Evolutionary conservation across 2,329 filamentous ascomycete genomes (phyloP), one percentile per base, ranked within the genome.

Genomic region (Stachybotrys elegans): DNA sequence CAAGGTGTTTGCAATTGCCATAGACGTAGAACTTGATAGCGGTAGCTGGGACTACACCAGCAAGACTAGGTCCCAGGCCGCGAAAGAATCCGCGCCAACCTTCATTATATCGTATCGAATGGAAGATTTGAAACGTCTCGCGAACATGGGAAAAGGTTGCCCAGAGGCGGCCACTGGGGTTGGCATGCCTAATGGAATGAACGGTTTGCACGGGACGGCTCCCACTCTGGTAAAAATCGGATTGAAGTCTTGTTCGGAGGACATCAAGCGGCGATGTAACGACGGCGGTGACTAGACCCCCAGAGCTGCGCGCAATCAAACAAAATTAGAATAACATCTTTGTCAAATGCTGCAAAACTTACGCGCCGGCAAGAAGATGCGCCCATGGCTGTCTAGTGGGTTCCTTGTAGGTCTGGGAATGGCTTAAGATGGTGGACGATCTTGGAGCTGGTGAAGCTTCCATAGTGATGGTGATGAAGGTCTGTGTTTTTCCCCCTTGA

Each of bases 211-310:
- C 75, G 13, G 81, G 75, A 9, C 73, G 73, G 31, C 92, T 74
- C 62, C 92, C 84, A 16, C 79, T 72, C 62, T 92, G 86, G 71
- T 94, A 93, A 64, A 90, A 91, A 57, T 92, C 88, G 53, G 86
- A 91, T 62, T 95, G 89, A 5, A 94, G 73, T 22, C 89, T 81
- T 5, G 89, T 95, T 65, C 91, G 91, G 37, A 94, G 75, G 25
- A 94, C 88, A 59, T 94, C 88, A 41, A 95, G 82, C 13, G 89
- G 89, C 4, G 86, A 88, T 1, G 89, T 94, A 14, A 94, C 68
- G 19, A 84, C 81, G 19, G 89, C 85, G 13, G 89, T 83, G n/a
- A 86, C 87, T 80, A 93, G 89, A 53, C 88, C 88, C 54, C 88
- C 88, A 35, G 85, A 67, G 22, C 88, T 91, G 25, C 14, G n/a